phyloP scores from a whole-genome alignment of 495 filamentous ascomycete species.

The Neurospora sublineolata region DNA sequence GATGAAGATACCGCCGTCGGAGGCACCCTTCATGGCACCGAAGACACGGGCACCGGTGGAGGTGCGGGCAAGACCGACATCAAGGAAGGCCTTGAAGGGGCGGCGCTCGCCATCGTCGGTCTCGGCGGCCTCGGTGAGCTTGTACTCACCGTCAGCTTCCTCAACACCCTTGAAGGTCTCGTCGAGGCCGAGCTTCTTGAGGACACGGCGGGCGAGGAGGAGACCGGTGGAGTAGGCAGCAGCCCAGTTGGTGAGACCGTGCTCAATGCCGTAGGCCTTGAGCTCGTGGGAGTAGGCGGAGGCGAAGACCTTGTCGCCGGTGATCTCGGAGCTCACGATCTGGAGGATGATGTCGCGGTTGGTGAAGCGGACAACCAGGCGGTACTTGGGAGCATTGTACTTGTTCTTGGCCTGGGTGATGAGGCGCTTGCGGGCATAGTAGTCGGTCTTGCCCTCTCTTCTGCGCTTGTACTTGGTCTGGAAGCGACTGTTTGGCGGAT shows the following conservation, averaged over 20 bases:
- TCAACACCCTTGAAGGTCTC: conserved; percentile 86
- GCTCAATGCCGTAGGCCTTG: conserved; percentile 87
- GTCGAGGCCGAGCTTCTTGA: conserved; percentile 90
- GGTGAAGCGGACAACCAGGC: conserved; percentile 99
- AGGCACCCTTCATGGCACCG: conserved; percentile 99
- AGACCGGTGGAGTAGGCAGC: conserved; percentile 95
- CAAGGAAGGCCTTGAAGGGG: conserved; percentile 96
- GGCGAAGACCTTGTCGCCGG: conserved; percentile 90
- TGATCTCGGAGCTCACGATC: conserved; percentile 93
- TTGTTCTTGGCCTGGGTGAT: conserved; percentile 99
- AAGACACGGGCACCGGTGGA: conserved; percentile 98
- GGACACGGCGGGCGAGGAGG: conserved; percentile 87
- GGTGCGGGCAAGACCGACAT: conserved; percentile 93
- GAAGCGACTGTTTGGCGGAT: conserved; percentile 58
- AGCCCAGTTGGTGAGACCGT: conserved; percentile 99
- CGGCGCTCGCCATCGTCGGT: conserved; percentile 75
- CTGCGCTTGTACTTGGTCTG: conserved; percentile 99
- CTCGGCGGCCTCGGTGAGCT: conserved; percentile 83
- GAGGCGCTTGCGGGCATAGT: conserved; percentile 98
- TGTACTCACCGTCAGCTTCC: conserved; percentile 90
- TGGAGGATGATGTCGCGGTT: conserved; percentile 98
- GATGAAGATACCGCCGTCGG: conserved; percentile 91
- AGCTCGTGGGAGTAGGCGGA: conserved; percentile 97
- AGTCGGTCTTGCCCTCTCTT: conserved; percentile 96
- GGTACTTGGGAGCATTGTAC: conserved; percentile 99